Percentiles rank a stretch among this genome's conserved stretches.
Evolutionary conservation across 2,329 filamentous ascomycete species (phyloP).

Genomic region (Colletotrichum viniferum): DNA sequence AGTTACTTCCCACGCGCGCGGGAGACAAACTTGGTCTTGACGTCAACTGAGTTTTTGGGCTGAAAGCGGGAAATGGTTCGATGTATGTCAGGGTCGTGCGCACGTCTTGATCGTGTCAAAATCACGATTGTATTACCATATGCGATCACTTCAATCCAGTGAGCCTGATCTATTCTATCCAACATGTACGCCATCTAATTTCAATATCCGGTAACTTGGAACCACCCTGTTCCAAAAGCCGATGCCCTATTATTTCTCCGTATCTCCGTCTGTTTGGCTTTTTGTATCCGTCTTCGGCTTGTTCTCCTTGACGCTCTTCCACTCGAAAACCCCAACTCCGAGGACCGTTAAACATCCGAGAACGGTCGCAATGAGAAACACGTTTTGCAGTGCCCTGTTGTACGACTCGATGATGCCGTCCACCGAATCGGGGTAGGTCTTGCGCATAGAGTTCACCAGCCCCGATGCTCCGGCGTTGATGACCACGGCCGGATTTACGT

Average conservation of each 20-base stretch:
- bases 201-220: neutral
- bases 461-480: slow-evolving; percentile 6
- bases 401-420: slow-evolving; percentile 50
- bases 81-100: neutral
- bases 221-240: neutral
- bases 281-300: neutral
- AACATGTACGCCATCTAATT: neutral
- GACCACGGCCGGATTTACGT: neutral
- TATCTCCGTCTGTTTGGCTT: neutral
- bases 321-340: slow-evolving; percentile 13
- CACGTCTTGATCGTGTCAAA: neutral
- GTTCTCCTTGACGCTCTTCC: slow-evolving; percentile 10
- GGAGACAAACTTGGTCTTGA: neutral
- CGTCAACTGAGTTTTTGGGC: neutral
- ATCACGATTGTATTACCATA: neutral
- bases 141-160: neutral
- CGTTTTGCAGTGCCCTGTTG: slow-evolving; percentile 50
- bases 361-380: slow-evolving; percentile 51
- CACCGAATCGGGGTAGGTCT: slow-evolving; percentile 21
- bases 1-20: neutral
- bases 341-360: neutral
- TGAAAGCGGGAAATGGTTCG: neutral
- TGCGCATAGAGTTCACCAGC: neutral
- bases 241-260: neutral
- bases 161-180: neutral